A percentile compares a stretch with the other conserved stretches of the same genome.
phyloP scores from a whole-genome alignment of 2,329 filamentous ascomycete species.

The Sporothrix mexicana region DNA sequence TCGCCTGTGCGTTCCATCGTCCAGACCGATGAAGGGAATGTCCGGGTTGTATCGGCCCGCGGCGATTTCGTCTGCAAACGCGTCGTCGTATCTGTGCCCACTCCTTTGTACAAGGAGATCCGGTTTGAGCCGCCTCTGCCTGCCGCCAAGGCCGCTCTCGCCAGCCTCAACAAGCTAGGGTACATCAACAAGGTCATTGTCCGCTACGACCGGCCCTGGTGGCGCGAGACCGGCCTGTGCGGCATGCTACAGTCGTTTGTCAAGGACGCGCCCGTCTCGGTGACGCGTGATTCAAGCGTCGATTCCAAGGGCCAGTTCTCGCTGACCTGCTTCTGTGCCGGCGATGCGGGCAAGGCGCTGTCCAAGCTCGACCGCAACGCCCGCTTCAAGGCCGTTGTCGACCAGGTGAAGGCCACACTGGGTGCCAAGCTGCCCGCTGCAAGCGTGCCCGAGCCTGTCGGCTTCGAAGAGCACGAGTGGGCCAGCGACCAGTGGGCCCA shows the following conservation, averaged over 20 bases:
- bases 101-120: slow-evolving; percentile 44
- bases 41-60: slow-evolving; percentile 21
- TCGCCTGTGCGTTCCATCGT: slow-evolving; percentile 31
- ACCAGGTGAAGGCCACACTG: slow-evolving; percentile 26
- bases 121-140: slow-evolving; percentile 54
- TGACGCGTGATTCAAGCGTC: slow-evolving; percentile 32
- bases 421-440: background rate
- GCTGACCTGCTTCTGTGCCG: slow-evolving; percentile 51
- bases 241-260: slow-evolving; percentile 45
- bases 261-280: slow-evolving; percentile 21
- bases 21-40: slow-evolving; percentile 10
- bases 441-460: slow-evolving; percentile 3
- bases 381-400: slow-evolving; percentile 1
- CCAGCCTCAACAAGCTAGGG: slow-evolving; percentile 49
- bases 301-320: slow-evolving; percentile 42
- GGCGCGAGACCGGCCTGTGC: slow-evolving; percentile 48
- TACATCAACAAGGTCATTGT: slow-evolving; percentile 60
- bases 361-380: slow-evolving; percentile 35
- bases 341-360: slow-evolving; percentile 47
- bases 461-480: slow-evolving; percentile 33
- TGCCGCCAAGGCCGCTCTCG: slow-evolving; percentile 40
- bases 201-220: slow-evolving; percentile 50
- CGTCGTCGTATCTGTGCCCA: slow-evolving; percentile 36
- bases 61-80: slow-evolving; percentile 28
- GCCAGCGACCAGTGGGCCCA: slow-evolving; percentile 31